phyloP scores from a whole-genome alignment of 139 green algal genomes.

The Pleodorina starrii region DNA sequence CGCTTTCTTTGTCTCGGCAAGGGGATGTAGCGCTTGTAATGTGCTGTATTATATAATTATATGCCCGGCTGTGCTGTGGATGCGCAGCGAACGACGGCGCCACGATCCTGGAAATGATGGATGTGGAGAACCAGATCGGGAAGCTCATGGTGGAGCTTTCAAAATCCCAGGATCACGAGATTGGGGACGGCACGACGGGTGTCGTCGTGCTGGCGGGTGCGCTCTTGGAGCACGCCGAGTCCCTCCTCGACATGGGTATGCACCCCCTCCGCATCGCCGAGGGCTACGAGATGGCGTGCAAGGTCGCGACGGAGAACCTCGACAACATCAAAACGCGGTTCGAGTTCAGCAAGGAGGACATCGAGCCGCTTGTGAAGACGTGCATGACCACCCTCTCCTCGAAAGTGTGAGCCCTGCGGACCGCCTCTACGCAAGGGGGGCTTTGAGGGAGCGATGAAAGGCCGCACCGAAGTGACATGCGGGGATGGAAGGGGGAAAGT shows the following conservation, averaged over 20 bases:
- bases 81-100: conserved; percentile 96
- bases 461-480: too few species aligned
- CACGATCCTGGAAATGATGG: conserved; percentile 99
- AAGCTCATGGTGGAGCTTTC: conserved; percentile 98
- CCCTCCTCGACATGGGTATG: conserved; percentile 97
- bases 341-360: conserved; percentile 87
- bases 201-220: conserved; percentile 93
- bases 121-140: conserved; percentile 99
- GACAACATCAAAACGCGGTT: conserved; percentile 88
- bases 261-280: conserved; percentile 98
- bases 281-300: conserved; percentile 98
- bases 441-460: too few species aligned
- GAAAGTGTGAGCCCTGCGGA: conserved; percentile 97
- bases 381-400: conserved; percentile 99
- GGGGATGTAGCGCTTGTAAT: too few species aligned
- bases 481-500: too few species aligned
- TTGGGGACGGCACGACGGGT: conserved; percentile 96
- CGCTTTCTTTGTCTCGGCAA: too few species aligned
- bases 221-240: conserved; percentile 87
- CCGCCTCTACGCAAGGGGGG: too few species aligned
- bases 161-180: conserved; percentile 90
- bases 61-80: not conserved
- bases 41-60: not conserved
- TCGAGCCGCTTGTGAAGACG: conserved; percentile 95
- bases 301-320: conserved; percentile 88